These are phyloP conservation scores for Candida odintsovae DNA, from an alignment of 805 yeast species.

Conservation along the genomic window DNA sequence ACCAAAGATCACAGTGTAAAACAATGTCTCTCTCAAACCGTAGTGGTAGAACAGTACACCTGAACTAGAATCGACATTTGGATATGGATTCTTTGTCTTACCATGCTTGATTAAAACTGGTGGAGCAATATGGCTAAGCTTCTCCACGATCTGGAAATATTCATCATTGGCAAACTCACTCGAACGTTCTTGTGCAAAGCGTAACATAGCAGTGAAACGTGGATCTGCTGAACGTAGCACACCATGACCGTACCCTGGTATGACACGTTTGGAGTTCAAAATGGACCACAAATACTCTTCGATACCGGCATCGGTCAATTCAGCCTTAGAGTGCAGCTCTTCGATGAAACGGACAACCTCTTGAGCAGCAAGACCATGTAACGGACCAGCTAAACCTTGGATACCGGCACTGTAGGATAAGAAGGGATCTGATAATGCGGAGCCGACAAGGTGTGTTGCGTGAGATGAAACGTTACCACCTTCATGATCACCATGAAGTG, in stretches of 20 bases:
- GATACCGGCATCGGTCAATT: constrained; percentile 39
- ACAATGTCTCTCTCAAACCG: constrained; percentile 66
- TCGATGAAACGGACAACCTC: constrained; percentile 74
- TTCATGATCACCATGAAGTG: constrained; percentile 77
- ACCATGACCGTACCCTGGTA: constrained; percentile 89
- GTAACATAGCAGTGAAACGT: constrained; percentile 67
- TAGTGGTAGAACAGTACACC: constrained; percentile 78
- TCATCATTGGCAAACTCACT: constrained; percentile 57
- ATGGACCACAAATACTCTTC: constrained; percentile 66
- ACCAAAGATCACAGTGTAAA: constrained; percentile 79
- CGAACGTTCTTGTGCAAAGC: constrained; percentile 50
- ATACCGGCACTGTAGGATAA: constrained; percentile 74
- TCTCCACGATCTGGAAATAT: constrained; percentile 60
- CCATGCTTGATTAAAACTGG: constrained; percentile 72
- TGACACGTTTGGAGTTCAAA: constrained; percentile 67
- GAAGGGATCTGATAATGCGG: constrained; percentile 73
- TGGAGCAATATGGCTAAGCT: constrained; percentile 67
- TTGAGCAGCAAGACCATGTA: constrained; percentile 83
- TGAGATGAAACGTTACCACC: constrained; percentile 84
- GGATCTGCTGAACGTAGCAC: constrained; percentile 82
- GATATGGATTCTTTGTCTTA: constrained; percentile 81
- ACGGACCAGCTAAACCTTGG: constrained; percentile 81
- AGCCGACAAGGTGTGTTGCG: constrained; percentile 77
- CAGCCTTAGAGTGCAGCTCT: constrained; percentile 48
- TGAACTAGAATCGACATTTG: constrained; percentile 76